phyloP scores from a whole-genome alignment of 768 basidiomycete species.

The Gloeopeniophorella convolvens region DNA sequence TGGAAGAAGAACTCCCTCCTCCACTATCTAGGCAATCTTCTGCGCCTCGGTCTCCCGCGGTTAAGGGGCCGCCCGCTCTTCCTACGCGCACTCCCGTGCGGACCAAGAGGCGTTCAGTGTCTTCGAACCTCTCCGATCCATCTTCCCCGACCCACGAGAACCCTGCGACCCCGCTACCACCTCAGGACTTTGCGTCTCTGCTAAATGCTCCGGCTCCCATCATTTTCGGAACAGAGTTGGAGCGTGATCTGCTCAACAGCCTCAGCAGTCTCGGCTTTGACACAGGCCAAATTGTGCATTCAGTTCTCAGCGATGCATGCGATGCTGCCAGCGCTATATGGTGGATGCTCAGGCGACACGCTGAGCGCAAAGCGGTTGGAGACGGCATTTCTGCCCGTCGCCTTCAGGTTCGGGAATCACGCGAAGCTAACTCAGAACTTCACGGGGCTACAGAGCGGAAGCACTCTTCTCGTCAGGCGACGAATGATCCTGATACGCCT shows the following conservation, averaged over 20 bases:
- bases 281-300: slow-evolving; percentile 92
- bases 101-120: slow-evolving; percentile 93
- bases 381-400: slow-evolving; percentile 25
- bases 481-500: slow-evolving; percentile 11
- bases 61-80: slow-evolving; percentile 45
- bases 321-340: slow-evolving; percentile 87
- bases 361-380: slow-evolving; percentile 51
- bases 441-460: slow-evolving; percentile 19
- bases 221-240: slow-evolving; percentile 81
- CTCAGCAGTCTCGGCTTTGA: slow-evolving; percentile 81
- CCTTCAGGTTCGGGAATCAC: slow-evolving; percentile 4
- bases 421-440: slow-evolving; percentile 19
- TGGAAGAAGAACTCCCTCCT: slow-evolving; percentile 41
- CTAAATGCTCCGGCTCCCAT: slow-evolving; percentile 63
- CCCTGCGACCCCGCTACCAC: slow-evolving; percentile 31
- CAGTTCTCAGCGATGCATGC: slow-evolving; percentile 86
- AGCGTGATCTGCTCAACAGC: slow-evolving; percentile 71
- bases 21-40: slow-evolving; percentile 23
- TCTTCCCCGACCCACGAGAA: slow-evolving; percentile 37
- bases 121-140: slow-evolving; percentile 72
- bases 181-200: slow-evolving; percentile 55
- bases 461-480: slow-evolving; percentile 2
- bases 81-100: slow-evolving; percentile 86
- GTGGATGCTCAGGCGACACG: slow-evolving; percentile 92
- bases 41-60: slow-evolving; percentile 24